A percentile compares a stretch with the other conserved stretches of the same genome.
Conservation (phyloP, 805 yeast genomes). For the Huiozyma naganishii region DNA sequence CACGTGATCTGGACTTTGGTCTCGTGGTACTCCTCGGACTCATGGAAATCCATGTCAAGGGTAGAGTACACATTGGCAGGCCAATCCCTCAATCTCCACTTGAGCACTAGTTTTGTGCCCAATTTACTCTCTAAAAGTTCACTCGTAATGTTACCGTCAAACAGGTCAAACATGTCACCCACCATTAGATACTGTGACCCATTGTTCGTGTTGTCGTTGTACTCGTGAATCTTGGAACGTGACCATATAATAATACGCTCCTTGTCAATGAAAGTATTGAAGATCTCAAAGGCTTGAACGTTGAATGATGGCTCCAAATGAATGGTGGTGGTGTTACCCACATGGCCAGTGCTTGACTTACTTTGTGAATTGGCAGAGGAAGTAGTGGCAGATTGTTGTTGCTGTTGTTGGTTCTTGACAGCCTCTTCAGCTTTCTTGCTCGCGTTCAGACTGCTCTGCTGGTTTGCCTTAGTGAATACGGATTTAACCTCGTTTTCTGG, state of each 20-base stretch:
- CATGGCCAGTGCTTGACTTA: conserved; percentile 9
- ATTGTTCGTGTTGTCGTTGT: conserved; percentile 34
- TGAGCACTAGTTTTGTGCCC: conserved; percentile 53
- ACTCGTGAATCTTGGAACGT: conserved; percentile 39
- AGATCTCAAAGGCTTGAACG: conserved; percentile 81
- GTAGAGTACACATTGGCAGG: conserved; percentile 70
- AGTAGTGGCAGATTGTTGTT: neutral
- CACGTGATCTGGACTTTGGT: conserved; percentile 71
- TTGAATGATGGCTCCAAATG: conserved; percentile 72
- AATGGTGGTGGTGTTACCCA: conserved; percentile 59
- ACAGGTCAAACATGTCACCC: conserved; percentile 56
- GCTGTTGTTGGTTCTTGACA: conserved; percentile 2
- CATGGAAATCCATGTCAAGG: conserved; percentile 50
- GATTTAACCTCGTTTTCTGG: conserved; percentile 56
- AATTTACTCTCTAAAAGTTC: conserved; percentile 36
- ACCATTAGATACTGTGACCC: conserved; percentile 36
- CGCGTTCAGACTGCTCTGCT: conserved; percentile 21
- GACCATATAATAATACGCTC: conserved; percentile 86
- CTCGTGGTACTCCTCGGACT: conserved; percentile 65
- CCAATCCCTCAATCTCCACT: conserved; percentile 90
- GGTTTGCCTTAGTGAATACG: conserved; percentile 41
- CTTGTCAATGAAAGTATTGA: conserved; percentile 63
- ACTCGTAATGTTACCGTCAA: conserved; percentile 82
- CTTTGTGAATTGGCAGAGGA: neutral
- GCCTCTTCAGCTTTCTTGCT: neutral